phyloP scores from a whole-genome alignment of 129 eudicot genomes.

The Silybum marianum region DNA sequence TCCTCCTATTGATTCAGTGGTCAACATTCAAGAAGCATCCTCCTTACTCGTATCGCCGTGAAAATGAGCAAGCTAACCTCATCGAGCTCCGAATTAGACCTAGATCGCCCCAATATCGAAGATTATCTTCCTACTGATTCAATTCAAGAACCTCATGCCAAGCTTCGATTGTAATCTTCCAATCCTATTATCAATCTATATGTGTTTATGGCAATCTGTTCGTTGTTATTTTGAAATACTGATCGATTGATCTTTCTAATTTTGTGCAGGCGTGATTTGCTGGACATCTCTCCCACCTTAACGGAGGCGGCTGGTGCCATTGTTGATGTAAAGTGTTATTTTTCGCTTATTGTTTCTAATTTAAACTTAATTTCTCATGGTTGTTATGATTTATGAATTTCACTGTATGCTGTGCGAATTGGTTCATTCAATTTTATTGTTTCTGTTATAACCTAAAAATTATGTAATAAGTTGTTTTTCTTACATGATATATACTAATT shows the following conservation, averaged over 20 bases:
- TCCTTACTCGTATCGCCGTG: conserved; percentile 5
- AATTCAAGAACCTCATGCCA: conserved; percentile 61
- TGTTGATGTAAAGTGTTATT: conserved; percentile 58
- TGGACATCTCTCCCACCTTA: conserved; percentile 76
- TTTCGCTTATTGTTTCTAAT: neutral
- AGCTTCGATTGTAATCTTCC: conserved; percentile 58
- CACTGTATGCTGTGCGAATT: neutral
- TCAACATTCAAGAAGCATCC: conserved; percentile 14
- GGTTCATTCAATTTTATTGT: neutral
- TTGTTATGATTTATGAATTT: neutral
- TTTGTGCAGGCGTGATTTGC: conserved; percentile 68
- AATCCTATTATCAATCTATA: neutral
- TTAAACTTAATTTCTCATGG: too few species aligned
- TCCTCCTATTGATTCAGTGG: neutral
- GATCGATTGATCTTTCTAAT: neutral
- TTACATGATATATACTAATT: neutral
- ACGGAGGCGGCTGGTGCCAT: conserved; percentile 94
- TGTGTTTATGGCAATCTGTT: neutral
- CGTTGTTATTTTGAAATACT: neutral
- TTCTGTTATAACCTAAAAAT: neutral
- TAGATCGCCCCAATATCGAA: conserved; percentile 84
- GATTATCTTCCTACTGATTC: conserved; percentile 75
- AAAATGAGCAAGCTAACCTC: conserved; percentile 41
- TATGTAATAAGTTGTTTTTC: neutral
- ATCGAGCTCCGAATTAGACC: conserved; percentile 66